Percentiles rank a stretch among this genome's conserved stretches.
phyloP scores from a whole-genome alignment of 768 basidiomycete species.

The Hericium rajendrae region DNA sequence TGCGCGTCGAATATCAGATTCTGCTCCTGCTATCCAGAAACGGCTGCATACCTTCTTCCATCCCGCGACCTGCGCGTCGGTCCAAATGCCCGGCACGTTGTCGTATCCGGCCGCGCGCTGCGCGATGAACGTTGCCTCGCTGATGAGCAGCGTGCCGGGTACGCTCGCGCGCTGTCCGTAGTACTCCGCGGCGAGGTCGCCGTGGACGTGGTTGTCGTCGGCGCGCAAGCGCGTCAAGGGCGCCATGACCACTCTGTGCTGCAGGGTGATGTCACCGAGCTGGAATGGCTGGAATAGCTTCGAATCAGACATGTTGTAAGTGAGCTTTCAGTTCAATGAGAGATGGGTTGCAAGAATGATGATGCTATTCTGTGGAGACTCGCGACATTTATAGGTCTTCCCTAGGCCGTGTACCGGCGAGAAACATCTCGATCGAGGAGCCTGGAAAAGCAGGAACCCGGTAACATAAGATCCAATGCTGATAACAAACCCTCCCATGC shows the following conservation, averaged over 20 bases:
- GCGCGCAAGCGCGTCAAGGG: slow-evolving; percentile 1
- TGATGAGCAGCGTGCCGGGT: neutral
- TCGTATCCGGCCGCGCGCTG: neutral
- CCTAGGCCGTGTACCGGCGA: too few species aligned
- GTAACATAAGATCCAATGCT: too few species aligned
- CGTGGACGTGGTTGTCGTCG: neutral
- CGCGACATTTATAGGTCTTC: too few species aligned
- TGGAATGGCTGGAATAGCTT: neutral
- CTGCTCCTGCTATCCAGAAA: neutral
- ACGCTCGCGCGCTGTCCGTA: neutral
- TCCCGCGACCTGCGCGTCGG: neutral
- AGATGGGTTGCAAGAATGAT: too few species aligned
- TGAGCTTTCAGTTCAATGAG: neutral
- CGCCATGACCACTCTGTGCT: neutral
- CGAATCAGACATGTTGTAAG: neutral
- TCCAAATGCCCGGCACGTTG: neutral
- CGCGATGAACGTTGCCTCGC: neutral
- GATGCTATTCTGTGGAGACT: too few species aligned
- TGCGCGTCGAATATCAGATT: slow-evolving; percentile 14
- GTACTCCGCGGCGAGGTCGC: neutral
- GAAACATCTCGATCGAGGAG: too few species aligned
- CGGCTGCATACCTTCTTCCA: neutral
- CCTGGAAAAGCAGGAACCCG: too few species aligned
- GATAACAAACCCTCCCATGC: too few species aligned
- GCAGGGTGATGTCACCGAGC: neutral